Conservation (phyloP, 345 rosid species). For the Acer negundo region DNA sequence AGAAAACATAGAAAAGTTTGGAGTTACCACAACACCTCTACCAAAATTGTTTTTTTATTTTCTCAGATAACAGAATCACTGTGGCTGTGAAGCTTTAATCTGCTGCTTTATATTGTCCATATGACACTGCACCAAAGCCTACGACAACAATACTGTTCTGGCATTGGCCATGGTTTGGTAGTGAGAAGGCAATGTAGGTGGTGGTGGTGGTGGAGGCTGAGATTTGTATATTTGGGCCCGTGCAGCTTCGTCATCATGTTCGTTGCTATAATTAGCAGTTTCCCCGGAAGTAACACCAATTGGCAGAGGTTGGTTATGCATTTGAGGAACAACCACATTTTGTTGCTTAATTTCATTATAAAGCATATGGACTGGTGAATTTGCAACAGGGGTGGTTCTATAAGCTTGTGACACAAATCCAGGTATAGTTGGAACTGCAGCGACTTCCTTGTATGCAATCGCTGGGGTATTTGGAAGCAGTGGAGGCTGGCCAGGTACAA, state of each 20-base stretch:
- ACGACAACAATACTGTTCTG: conserved; percentile 41
- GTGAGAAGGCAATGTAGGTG: conserved; percentile 56
- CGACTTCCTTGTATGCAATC: conserved; percentile 31
- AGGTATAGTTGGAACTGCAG: conserved; percentile 32
- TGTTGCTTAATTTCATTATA: conserved; percentile 29
- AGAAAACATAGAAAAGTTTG: conserved; percentile 11
- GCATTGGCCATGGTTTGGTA: conserved; percentile 48
- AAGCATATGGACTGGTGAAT: conserved; percentile 19
- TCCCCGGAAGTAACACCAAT: conserved; percentile 38
- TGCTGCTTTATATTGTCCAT: conserved; percentile 41
- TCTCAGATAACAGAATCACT: conserved; percentile 14
- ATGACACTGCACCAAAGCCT: conserved; percentile 49
- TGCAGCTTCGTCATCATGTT: conserved; percentile 54
- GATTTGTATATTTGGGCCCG: conserved; percentile 76
- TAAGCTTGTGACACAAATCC: conserved; percentile 45
- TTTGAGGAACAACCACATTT: conserved; percentile 31
- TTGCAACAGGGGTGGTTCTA: conserved; percentile 29
- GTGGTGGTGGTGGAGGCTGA: conserved; percentile 77
- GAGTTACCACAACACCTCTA: conserved; percentile 13
- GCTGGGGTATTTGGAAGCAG: conserved; percentile 29
- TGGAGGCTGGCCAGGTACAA: conserved; percentile 30
- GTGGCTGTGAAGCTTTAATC: conserved; percentile 27
- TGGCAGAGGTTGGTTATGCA: conserved; percentile 39
- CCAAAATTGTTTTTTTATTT: conserved; percentile 31
- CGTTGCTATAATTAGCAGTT: conserved; percentile 28